phyloP scores from a whole-genome alignment of 768 basidiomycete species.

The Tylopilus subfusipes region DNA sequence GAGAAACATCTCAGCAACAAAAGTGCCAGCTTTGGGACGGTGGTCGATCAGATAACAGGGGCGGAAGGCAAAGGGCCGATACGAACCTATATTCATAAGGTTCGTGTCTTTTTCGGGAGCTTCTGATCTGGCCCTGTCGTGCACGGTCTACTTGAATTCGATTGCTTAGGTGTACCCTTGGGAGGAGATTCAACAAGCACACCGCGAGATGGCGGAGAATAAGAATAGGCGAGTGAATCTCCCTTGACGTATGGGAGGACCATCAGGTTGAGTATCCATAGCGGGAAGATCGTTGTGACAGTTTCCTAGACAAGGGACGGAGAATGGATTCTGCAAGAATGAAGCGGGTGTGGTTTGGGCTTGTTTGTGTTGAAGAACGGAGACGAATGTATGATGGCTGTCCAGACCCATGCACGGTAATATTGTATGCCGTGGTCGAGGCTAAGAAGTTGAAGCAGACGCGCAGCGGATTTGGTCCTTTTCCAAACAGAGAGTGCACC shows the following conservation, averaged over 20 bases:
- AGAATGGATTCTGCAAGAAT: constrained; percentile 4
- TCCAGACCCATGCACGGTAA: not conserved
- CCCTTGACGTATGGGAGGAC: not conserved
- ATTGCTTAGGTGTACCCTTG: constrained; percentile 66
- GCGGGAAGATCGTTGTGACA: constrained; percentile 33
- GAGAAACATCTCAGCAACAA: not conserved
- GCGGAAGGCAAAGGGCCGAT: constrained; percentile 55
- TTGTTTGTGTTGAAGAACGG: constrained; percentile 2
- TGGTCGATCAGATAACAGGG: constrained; percentile 58
- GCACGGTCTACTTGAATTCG: constrained; percentile 4
- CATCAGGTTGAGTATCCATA: constrained; percentile 5
- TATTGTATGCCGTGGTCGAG: not conserved
- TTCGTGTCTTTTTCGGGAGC: constrained; percentile 28
- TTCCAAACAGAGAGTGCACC: not conserved
- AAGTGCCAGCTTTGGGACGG: constrained; percentile 49
- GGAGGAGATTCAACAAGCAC: constrained; percentile 76
- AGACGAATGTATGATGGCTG: not conserved
- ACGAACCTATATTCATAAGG: constrained; percentile 77
- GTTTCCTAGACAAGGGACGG: constrained; percentile 20
- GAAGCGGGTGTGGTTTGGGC: constrained; percentile 1
- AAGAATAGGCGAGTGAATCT: constrained; percentile 42
- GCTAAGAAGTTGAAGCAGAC: not conserved
- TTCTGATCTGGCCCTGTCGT: constrained; percentile 12
- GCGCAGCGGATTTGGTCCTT: not conserved
- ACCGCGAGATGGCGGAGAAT: constrained; percentile 80